Percentiles rank a stretch among this genome's conserved stretches.
Conservation (phyloP, 2,329 filamentous ascomycete genomes). For the Pseudogymnoascus sp. region DNA sequence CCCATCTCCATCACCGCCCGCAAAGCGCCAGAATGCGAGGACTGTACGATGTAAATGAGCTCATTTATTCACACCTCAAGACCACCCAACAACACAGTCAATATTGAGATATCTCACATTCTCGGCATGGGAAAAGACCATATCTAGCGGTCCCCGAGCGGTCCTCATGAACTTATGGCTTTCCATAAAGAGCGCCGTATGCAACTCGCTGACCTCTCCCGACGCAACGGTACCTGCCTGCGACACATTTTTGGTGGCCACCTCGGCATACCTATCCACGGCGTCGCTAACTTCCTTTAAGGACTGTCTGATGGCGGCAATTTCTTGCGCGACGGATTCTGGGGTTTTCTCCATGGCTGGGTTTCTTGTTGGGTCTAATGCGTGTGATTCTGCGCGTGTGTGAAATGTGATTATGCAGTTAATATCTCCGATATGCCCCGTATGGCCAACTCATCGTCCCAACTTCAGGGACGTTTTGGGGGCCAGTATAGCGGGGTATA, state of each 20-base stretch:
- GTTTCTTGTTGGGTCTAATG: background rate
- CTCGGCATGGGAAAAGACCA: constrained; percentile 19
- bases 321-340: constrained; percentile 15
- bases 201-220: constrained; percentile 14
- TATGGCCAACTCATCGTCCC: background rate
- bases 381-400: background rate
- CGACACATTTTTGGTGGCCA: constrained; percentile 13
- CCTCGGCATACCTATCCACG: constrained; percentile 15
- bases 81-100: background rate
- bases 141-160: constrained; percentile 18
- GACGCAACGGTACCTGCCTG: constrained; percentile 6
- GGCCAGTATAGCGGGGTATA: constrained; percentile 1
- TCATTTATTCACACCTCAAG: background rate
- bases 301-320: constrained; percentile 16
- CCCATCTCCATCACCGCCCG: constrained; percentile 18
- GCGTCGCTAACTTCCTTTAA: constrained; percentile 16
- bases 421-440: background rate
- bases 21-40: constrained; percentile 15
- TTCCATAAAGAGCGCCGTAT: constrained; percentile 11
- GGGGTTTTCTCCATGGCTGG: constrained; percentile 9
- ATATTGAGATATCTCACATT: constrained; percentile 15
- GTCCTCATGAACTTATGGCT: background rate
- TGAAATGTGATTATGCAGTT: background rate
- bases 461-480: background rate
- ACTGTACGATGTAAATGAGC: constrained; percentile 12